Evolutionary conservation across 257 asterid species (phyloP), one percentile per base, ranked within the genome.

Genomic region (Fraxinus excelsior): DNA sequence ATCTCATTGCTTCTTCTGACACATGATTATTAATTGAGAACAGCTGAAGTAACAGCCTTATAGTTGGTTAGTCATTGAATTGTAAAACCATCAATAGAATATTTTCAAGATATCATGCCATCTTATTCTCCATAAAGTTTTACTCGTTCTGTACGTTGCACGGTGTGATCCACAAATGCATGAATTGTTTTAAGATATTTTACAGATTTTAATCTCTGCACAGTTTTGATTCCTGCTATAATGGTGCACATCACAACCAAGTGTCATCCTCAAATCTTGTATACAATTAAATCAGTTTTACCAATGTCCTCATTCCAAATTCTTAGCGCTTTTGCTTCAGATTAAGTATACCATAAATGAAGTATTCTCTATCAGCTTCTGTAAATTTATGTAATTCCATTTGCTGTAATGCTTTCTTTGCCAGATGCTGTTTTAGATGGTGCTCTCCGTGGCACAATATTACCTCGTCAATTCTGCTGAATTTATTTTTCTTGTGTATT

Each of bases 1-100:
- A 60, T 70, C 60, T 70, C 35, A n/a, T 49, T 42, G 72, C 37
- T 70, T 75, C 73, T 70, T 70, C 35, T n/a, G 53, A 58, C 38
- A 8, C 60, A 4, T 53, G 7, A 67, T 23, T 70, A 70, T 51
- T 69, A 64, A 34, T 60, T 8, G 32, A 16, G 66, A 71, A 70
- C 49, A 42, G 67, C 74, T 75, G 62, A 76, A 60, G 73, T 72
- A 58, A 76, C 51, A 60, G 9, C 70, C 65, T 74, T 58, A 32
- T 29, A 19, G 35, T 44, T 74, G 71, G 46, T 67, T 65, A 32
- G 38, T 44, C 26, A 12, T 46, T 28, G 10, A 25, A 65, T 44
- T 74, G 19, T 49, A 35, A 19, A 82, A 40, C 73, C 40, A 51
- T 74, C 73, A 49, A 53, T 46, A 81, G 60, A 35, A 67, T 78